Evolutionary conservation across 108 stramenopile species (phyloP), one percentile per base, ranked within the genome.

Genomic region (Asterionellopsis glacialis): DNA sequence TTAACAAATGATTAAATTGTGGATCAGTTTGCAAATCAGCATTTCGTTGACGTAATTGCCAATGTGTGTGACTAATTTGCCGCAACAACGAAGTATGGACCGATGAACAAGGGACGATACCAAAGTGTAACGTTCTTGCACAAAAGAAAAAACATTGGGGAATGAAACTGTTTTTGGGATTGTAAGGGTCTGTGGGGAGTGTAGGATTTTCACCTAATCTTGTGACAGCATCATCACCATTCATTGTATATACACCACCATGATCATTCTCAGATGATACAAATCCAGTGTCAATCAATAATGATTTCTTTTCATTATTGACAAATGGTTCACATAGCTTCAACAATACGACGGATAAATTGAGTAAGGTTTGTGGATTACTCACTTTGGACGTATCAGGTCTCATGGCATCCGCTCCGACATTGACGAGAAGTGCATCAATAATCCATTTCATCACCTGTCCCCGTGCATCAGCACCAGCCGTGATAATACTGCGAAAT

Each of bases 311-410:
- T 25, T 65, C 65, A 51, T 85, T 79, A 14, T 49, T 48, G 11
- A 91, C 69, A 58, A 94, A 91, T 10, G 93, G 93, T 26, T 86
- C 86, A 54, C 86, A 93, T 0, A 90, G 76, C 66, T 93, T 88
- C 52, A 93, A 65, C 49, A 93, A 55, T 22, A 68, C 67, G 11
- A 80, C 82, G 6, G 75, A 75, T 0, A 84, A 52, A 56, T 94
- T 94, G 41, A 84, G 61, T 33, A 94, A 52, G 11, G 80, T 47
- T 50, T 65, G 59, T 19, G 74, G 50, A 43, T 68, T 72, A 63
- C 77, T 72, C n/a, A 90, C 84, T 69, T 94, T 94, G 58, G 68
- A 64, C 22, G 60, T 53, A 69, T 94, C 93, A 11, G 82, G 85
- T 51, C 85, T 68, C 51, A 83, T 77, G 14, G 76, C 93, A 21